phyloP scores from a whole-genome alignment of 352 stramenopile species.

The Phytophthora sp. region DNA sequence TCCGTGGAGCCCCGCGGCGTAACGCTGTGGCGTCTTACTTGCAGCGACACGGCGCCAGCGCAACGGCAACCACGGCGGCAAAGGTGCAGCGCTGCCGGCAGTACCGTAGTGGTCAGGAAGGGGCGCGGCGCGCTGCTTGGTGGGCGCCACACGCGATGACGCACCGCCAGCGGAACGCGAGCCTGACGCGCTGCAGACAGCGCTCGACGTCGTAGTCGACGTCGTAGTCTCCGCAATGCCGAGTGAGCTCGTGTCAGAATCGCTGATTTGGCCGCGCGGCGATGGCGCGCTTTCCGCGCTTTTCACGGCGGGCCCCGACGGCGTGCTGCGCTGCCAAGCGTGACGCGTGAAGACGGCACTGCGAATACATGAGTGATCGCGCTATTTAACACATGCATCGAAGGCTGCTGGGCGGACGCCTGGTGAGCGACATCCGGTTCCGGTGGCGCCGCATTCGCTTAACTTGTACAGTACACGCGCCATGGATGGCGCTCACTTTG shows the following conservation, averaged over 20 bases:
- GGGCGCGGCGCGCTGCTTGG: background rate
- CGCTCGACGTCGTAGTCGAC: too few relatives aligned
- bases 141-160: background rate
- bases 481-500: background rate
- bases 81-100: too few relatives aligned
- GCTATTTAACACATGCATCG: too few relatives aligned
- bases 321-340: too few relatives aligned
- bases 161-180: background rate
- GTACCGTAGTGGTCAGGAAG: too few relatives aligned
- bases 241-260: background rate
- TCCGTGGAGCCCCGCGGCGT: too few relatives aligned
- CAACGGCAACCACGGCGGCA: background rate
- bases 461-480: background rate
- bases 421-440: too few relatives aligned
- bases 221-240: too few relatives aligned
- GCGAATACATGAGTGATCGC: too few relatives aligned
- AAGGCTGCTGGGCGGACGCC: too few relatives aligned
- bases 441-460: background rate
- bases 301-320: background rate
- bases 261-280: conserved; percentile 2
- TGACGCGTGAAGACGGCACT: background rate
- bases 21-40: background rate
- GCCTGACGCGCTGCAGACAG: too few relatives aligned
- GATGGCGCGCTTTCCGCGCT: background rate
- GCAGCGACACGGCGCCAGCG: background rate